phyloP scores from a whole-genome alignment of 495 filamentous ascomycete species.

The Daldinia vernicosa region DNA sequence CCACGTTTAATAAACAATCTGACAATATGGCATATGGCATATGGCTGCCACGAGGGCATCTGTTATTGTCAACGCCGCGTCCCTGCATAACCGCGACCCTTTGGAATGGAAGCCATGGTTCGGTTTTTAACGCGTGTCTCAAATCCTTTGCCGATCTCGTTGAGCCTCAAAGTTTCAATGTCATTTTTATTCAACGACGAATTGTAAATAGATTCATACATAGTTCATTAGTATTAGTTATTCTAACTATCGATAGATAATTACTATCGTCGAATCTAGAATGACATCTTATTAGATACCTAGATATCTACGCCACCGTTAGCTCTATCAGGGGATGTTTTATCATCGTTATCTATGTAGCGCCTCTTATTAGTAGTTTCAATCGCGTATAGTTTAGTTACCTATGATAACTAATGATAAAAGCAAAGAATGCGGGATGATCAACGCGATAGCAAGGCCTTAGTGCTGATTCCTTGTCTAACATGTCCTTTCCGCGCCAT shows the following conservation, averaged over 20 bases:
- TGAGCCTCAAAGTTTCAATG: conserved; percentile 17
- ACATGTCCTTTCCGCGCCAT: conserved; percentile 3
- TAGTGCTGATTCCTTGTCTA: conserved; percentile 6
- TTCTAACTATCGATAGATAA: neutral
- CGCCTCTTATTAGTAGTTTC: conserved; percentile 28
- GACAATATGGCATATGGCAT: no score
- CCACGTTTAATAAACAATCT: no score
- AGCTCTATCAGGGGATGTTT: conserved; percentile 10
- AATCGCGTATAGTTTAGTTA: neutral
- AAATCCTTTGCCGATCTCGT: conserved; percentile 19
- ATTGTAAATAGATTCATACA: conserved; percentile 4
- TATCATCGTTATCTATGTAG: conserved; percentile 7
- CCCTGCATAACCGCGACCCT: conserved; percentile 25
- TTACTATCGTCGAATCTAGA: neutral
- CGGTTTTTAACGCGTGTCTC: neutral
- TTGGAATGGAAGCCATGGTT: conserved; percentile 16
- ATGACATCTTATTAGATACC: neutral
- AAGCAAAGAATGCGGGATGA: conserved; percentile 8
- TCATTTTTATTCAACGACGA: neutral
- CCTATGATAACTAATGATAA: conserved; percentile 5
- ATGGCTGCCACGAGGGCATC: neutral
- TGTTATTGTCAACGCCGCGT: conserved; percentile 10
- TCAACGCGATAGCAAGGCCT: conserved; percentile 1
- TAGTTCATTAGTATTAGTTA: neutral
- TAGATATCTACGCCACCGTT: neutral